Base-by-base conservation (phyloP, 495 filamentous ascomycete genomes). In the Cetradonia linearis region DNA sequence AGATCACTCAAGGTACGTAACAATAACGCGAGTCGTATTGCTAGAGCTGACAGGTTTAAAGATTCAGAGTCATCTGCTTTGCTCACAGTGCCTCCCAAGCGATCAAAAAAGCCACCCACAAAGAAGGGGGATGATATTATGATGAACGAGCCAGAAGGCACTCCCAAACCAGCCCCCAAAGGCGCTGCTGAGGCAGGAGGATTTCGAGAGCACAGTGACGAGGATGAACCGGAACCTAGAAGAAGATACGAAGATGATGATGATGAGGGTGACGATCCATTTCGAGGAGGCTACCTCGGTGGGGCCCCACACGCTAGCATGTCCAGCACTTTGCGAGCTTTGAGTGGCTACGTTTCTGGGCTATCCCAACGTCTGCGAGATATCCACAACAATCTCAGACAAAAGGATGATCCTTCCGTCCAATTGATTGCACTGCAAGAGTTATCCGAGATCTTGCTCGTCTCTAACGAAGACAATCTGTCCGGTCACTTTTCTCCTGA, bases 401-500 rank as follows among this genome's bases (percentile, higher is more conserved):
- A 87, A 65, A 94, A 94, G 71, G 89, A 91, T 44, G 89, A 96
- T 64, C 84, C 87, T 1, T 91, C 91, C 1, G 74, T 91, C 16
- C 94, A 97, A 72, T 75, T 96, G 49, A 89, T 96, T 65, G 94
- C 93, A 34, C 77, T 99, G 37, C 88, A 94, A 69, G 91, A 96
- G 64, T 80, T 99, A 7, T 94, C 94, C 1, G 92, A 97, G 70
- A 82, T 97, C 34, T 77, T 97, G 16, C 79, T 99, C 5, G 84
- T 97, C 18, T 95, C 91, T 7, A 97, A 92, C 59, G 94, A 97
- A 69, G 94, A 99, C 68, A 96, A 94, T 62, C 79, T 99, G 20
- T 91, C 91, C 16, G 94, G 94, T 23, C 88, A 96, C 66, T 97
- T 99, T 73, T 88, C 87, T 7, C 89, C 92, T 1, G 94, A 99